Evolutionary conservation across 345 rosid species (phyloP).

Genomic region (Acer saccharum): DNA sequence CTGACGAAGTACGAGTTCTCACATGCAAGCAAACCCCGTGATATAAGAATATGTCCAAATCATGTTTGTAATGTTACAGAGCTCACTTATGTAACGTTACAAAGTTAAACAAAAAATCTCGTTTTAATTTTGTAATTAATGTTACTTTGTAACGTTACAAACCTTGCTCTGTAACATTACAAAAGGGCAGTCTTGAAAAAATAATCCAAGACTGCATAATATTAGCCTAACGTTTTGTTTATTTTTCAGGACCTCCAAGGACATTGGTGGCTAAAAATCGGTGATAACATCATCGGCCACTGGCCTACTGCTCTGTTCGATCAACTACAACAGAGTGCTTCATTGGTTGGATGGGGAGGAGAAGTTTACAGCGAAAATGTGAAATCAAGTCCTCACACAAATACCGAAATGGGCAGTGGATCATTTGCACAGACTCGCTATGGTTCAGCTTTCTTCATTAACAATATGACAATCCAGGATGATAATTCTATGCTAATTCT

Average conservation of each 20-base stretch:
- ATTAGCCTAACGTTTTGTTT: neutral
- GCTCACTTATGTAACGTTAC: no score
- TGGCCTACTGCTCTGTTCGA: conserved; percentile 39
- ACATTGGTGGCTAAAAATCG: conserved; percentile 48
- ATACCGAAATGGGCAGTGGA: conserved; percentile 57
- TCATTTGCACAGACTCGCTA: neutral
- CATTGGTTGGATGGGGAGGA: conserved; percentile 57
- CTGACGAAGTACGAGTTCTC: no score
- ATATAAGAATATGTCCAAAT: no score
- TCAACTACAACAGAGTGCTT: conserved; percentile 34
- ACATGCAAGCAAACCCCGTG: no score
- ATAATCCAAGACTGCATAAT: no score
- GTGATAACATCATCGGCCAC: conserved; percentile 27
- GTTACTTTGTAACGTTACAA: no score
- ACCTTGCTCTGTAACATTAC: no score
- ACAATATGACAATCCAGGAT: conserved; percentile 39
- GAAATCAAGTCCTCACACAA: conserved; percentile 45
- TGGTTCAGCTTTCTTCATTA: conserved; percentile 34
- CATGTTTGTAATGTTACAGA: no score
- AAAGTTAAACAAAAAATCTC: no score
- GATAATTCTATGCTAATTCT: conserved; percentile 18
- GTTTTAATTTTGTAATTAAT: no score
- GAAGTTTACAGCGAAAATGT: conserved; percentile 45
- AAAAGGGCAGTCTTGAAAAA: no score
- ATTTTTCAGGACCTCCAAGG: conserved; percentile 34